A percentile compares a stretch with the other conserved stretches of the same genome.
Conservation (phyloP, 441 rosid species). For the Geranium incanum region DNA sequence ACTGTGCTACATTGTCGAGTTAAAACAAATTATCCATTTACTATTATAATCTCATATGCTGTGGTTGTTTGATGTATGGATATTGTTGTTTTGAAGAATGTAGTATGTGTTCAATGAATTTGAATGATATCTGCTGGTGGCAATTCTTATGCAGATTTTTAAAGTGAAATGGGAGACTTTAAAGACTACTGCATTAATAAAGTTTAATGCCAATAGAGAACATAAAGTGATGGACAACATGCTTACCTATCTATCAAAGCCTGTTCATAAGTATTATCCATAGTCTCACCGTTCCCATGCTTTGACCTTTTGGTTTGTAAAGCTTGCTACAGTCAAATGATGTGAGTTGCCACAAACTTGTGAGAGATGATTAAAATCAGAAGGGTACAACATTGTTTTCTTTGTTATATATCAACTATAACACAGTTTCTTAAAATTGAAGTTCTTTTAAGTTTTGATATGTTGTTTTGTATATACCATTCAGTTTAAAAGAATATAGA, state of each 20-base stretch:
- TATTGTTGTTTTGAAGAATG: conserved; percentile 22
- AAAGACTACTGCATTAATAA: conserved; percentile 44
- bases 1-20: not conserved
- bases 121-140: conserved; percentile 39
- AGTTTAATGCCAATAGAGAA: conserved; percentile 36
- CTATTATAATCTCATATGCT: conserved; percentile 9
- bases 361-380: conserved; percentile 29
- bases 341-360: conserved; percentile 27
- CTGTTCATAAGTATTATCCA: conserved; percentile 29
- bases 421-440: conserved; percentile 23
- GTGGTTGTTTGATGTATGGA: conserved; percentile 14
- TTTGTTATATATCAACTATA: conserved; percentile 18
- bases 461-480: conserved; percentile 56
- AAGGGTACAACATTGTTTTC: conserved; percentile 27
- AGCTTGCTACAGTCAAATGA: conserved; percentile 34
- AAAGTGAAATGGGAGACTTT: conserved; percentile 45
- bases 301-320: conserved; percentile 29
- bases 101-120: conserved; percentile 21
- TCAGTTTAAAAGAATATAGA: conserved; percentile 72
- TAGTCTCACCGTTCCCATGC: conserved; percentile 30
- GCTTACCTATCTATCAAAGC: conserved; percentile 33
- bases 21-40: conserved; percentile 3
- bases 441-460: conserved; percentile 40
- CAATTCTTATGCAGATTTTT: conserved; percentile 53
- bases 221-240: conserved; percentile 47